phyloP scores from a whole-genome alignment of 192 early-diverging fungal genomes.

The Oehlia diaphana region DNA sequence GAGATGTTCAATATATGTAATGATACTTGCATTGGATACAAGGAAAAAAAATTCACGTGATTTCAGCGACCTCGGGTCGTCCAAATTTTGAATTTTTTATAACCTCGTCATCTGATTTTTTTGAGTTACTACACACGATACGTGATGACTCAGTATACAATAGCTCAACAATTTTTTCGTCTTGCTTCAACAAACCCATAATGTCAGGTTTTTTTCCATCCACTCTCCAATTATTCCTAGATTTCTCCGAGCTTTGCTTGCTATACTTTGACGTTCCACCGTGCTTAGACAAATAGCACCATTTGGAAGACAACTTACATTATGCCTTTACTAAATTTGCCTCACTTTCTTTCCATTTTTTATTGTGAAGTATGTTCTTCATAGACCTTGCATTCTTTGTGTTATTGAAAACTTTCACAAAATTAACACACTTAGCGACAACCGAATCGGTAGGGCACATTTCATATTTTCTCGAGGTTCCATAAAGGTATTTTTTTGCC shows the following conservation, averaged over 20 bases:
- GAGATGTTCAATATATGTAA: too few species aligned
- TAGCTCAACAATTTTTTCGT: background rate
- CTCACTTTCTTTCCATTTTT: slow-evolving; percentile 21
- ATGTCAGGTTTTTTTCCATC: background rate
- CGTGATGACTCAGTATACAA: background rate
- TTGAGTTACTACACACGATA: too few species aligned
- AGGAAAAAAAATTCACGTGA: too few species aligned
- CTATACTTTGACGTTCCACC: too few species aligned
- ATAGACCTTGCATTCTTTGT: background rate
- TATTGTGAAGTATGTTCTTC: slow-evolving; percentile 3
- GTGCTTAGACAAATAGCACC: too few species aligned
- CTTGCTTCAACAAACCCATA: background rate
- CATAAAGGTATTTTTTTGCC: background rate
- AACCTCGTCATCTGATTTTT: too few species aligned
- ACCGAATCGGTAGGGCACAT: background rate
- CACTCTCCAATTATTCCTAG: background rate
- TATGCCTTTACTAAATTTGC: background rate
- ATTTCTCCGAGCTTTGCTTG: too few species aligned
- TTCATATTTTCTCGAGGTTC: slow-evolving; percentile 24
- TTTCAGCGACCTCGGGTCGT: too few species aligned
- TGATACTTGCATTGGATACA: too few species aligned
- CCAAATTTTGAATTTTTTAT: too few species aligned
- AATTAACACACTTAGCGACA: slow-evolving; percentile 2
- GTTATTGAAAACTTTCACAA: background rate
- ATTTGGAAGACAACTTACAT: background rate